Evolutionary conservation across 129 eudicot genomes (phyloP).

Genomic region (Smallanthus sonchifolius): DNA sequence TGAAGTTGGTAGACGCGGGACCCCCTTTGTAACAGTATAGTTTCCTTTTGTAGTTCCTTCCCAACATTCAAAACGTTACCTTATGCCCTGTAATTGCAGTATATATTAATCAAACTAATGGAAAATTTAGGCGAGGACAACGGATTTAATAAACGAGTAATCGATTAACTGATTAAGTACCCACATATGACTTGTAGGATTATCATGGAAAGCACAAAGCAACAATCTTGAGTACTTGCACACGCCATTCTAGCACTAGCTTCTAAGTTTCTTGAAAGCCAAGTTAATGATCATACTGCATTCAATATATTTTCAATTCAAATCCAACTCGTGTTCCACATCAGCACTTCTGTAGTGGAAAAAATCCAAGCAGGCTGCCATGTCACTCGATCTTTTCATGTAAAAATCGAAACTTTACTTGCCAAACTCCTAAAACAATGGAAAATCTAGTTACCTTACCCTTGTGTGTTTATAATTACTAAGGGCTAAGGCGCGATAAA

Average conservation of each 20-base stretch:
- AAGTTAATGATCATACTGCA: background rate
- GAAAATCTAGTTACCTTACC: background rate
- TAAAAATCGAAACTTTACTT: background rate
- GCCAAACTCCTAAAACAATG: background rate
- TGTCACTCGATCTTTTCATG: background rate
- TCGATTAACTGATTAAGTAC: slow-evolving; percentile 28
- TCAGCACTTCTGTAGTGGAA: background rate
- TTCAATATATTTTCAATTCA: background rate
- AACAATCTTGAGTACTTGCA: slow-evolving; percentile 16
- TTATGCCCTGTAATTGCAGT: slow-evolving; percentile 31
- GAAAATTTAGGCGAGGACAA: background rate
- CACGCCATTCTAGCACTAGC: slow-evolving; percentile 23
- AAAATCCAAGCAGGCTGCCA: background rate
- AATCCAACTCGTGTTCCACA: background rate
- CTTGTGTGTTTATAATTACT: background rate
- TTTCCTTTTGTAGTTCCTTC: slow-evolving; percentile 58
- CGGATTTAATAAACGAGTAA: background rate
- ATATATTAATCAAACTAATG: background rate
- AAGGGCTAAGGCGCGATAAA: background rate
- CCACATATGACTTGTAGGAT: slow-evolving; percentile 29
- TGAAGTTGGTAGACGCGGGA: slow-evolving; percentile 58
- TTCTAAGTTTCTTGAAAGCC: background rate
- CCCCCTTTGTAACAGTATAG: slow-evolving; percentile 61
- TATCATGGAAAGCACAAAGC: slow-evolving; percentile 34
- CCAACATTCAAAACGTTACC: slow-evolving; percentile 53